Conservation (phyloP, 1,284 basidiomycete genomes). For the Ustilago lituana region DNA sequence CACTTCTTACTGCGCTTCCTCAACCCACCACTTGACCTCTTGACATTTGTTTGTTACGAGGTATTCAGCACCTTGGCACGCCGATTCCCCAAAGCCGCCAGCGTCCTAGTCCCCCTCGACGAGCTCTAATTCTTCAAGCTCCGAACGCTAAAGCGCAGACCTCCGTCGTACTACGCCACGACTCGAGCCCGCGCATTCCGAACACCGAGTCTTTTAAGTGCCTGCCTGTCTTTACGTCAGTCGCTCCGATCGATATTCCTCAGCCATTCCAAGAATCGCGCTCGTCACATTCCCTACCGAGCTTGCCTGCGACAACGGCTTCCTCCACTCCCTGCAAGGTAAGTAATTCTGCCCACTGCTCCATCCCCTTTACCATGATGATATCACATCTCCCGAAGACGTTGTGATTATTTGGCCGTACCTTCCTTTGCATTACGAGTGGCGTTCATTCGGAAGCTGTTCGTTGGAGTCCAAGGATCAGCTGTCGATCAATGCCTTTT, state of each 20-base stretch:
- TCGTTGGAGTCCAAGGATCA: background rate
- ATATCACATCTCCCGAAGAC: constrained; percentile 1
- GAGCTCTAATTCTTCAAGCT: constrained; percentile 35
- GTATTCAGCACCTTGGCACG: constrained; percentile 2
- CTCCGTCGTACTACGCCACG: constrained; percentile 15
- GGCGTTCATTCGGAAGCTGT: constrained; percentile 5
- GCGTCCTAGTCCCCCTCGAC: background rate
- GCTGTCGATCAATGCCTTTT: constrained; percentile 7
- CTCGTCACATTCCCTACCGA: constrained; percentile 34
- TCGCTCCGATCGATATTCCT: constrained; percentile 41
- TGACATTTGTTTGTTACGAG: constrained; percentile 39
- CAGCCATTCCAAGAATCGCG: constrained; percentile 30
- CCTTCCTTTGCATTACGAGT: background rate
- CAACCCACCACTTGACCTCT: constrained; percentile 6
- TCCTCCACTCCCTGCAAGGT: constrained; percentile 22
- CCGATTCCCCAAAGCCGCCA: background rate
- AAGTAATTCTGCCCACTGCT: constrained; percentile 7
- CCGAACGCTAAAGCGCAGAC: constrained; percentile 11
- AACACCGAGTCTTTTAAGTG: constrained; percentile 26
- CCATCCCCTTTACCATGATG: background rate
- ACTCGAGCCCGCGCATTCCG: constrained; percentile 27
- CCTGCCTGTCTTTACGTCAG: constrained; percentile 22
- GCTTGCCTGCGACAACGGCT: constrained; percentile 26
- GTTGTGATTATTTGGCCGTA: background rate
- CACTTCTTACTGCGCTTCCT: constrained; percentile 4